Base-by-base conservation (phyloP, 148 eudicot genomes). In the Fagopyrum esculentum region DNA sequence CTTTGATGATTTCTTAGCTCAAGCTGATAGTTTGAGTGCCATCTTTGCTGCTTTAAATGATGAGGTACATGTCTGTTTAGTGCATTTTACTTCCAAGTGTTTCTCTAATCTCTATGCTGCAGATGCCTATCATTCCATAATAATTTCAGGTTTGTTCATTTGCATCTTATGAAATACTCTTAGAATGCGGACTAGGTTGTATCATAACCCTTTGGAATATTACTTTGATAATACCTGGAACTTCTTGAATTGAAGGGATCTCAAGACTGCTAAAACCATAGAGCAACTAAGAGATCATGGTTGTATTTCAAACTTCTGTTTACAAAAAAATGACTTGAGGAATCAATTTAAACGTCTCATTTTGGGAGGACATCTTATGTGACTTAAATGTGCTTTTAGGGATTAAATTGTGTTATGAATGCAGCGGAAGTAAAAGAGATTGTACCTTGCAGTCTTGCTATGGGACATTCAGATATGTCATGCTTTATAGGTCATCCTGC, bases 1-100 rank as follows among this genome's bases (percentile, higher is more conserved):
- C 44, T 90, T 95, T 85, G 98, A 95, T 82, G 91, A 87, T 77
- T 95, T 85, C 85, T 81, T 95, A 77, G 99, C 98, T 29, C 97
- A 90, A 81, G 98, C 96, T 79, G 96, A 92, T 86, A 83, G 99
- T 83, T 81, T 95, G 83, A 90, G 90, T 78, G 99, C 99, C 26
- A 86, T 95, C 75, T 95, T 92, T 89, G 96, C 98, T 79, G 96
- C 98, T 78, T 74, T 95, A 54, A 95, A 92, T 83, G 99, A 95
- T 60, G 98, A 91, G 93, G 98, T 94, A 88, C 54, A 35, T 17
- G 75, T 72, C 57, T 6, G 26, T 66, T 40, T 79, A 22, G 17
- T 46, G 54, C 45, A 61, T 35, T 35, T 35, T 35, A 9, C 16
- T 70, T 45, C 51, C 50, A 43, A 43, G 30, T 45, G 73, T 45